Percentiles rank a stretch among this genome's conserved stretches.
phyloP scores from a whole-genome alignment of 2,329 filamentous ascomycete species.

The Arthrobotrys sinensis region DNA sequence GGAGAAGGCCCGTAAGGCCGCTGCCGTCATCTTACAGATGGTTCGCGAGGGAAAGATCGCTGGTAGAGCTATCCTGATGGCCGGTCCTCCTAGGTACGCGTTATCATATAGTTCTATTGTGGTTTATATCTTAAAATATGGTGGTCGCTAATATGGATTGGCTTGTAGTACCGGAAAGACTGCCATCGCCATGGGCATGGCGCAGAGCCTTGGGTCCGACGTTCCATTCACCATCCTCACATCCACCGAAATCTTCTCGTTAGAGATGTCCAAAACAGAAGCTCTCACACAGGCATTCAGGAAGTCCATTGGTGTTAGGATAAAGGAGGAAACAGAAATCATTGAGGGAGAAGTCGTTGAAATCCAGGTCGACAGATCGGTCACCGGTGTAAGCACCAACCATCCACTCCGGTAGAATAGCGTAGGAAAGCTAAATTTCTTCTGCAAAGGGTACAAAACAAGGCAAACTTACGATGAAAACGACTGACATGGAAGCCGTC shows the following conservation, averaged over 20 bases:
- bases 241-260: conserved; percentile 96
- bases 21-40: conserved; percentile 97
- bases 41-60: conserved; percentile 99
- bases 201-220: conserved; percentile 92
- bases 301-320: conserved; percentile 96
- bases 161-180: conserved; percentile 89
- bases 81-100: conserved; percentile 84
- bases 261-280: conserved; percentile 99
- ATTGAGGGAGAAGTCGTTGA: conserved; percentile 99
- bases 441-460: conserved; percentile 82
- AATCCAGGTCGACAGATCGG: conserved; percentile 97
- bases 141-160: conserved; percentile 28
- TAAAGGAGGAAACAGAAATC: conserved; percentile 99
- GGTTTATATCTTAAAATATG: conserved; percentile 16
- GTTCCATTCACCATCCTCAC: conserved; percentile 97
- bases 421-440: conserved; percentile 99
- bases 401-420: conserved; percentile 85
- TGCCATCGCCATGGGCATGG: conserved; percentile 98
- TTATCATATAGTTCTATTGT: background rate
- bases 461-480: conserved; percentile 99
- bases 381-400: conserved; percentile 78
- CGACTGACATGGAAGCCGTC: conserved; percentile 99
- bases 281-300: conserved; percentile 98
- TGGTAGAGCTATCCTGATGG: conserved; percentile 92
- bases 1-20: conserved; percentile 95